phyloP scores from a whole-genome alignment of 768 basidiomycete species.

The Rhizopogon vinicolor region DNA sequence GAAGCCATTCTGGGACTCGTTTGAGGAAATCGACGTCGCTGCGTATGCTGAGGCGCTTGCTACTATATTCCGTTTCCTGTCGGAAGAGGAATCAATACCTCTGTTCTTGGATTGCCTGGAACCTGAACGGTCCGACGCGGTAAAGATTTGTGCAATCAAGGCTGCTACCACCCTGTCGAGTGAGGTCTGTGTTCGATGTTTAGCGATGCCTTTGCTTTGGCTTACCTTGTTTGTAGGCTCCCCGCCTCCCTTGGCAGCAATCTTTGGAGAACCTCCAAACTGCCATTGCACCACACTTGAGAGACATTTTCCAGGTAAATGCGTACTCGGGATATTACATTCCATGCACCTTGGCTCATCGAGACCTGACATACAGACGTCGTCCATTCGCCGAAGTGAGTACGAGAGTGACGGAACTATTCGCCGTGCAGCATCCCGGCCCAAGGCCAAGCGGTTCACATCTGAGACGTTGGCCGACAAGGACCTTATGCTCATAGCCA shows the following conservation, averaged over 20 bases:
- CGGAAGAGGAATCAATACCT: constrained; percentile 53
- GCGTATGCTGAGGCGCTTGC: constrained; percentile 74
- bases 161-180: constrained; percentile 64
- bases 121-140: constrained; percentile 74
- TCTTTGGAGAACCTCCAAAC: constrained; percentile 44
- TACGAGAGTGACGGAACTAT: constrained; percentile 51
- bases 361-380: constrained; percentile 31
- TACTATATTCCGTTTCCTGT: constrained; percentile 65
- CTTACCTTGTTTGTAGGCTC: constrained; percentile 34
- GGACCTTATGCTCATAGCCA: constrained; percentile 64
- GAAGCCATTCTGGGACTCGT: constrained; percentile 67
- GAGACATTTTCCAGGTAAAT: constrained; percentile 53
- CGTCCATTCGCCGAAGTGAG: constrained; percentile 54
- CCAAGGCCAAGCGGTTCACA: constrained; percentile 55
- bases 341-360: background rate
- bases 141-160: constrained; percentile 74
- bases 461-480: constrained; percentile 60
- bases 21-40: constrained; percentile 71
- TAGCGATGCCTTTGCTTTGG: background rate
- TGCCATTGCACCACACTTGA: constrained; percentile 43
- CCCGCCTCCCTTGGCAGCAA: constrained; percentile 52
- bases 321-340: background rate
- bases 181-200: constrained; percentile 42
- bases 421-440: constrained; percentile 50
- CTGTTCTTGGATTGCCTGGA: constrained; percentile 65